Evolutionary conservation across 2,329 filamentous ascomycete species (phyloP), one percentile per base, ranked within the genome.

Genomic region (Colletotrichum graminicola): DNA sequence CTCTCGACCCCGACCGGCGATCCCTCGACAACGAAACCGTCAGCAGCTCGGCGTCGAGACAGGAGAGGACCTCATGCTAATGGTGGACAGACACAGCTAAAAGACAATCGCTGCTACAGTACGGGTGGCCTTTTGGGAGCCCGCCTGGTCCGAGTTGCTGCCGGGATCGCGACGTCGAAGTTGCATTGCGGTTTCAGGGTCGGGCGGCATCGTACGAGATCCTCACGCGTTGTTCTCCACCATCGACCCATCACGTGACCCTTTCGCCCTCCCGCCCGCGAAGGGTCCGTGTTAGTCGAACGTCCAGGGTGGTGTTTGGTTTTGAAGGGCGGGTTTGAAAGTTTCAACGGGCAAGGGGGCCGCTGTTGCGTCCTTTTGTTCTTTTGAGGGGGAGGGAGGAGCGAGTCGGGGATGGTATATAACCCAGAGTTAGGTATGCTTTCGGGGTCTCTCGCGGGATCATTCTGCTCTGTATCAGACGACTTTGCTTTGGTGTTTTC

Each of bases 101-200:
- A 32, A 34, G 26, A 18, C 12, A 16, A 3, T 16, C 26, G 29
- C 18, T 55, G 18, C 29, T 29, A 39, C 14, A 39, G 29, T 23
- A 11, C 47, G 23, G 23, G 64, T 57, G 64, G 47, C 26, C 51
- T 29, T 36, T 43, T 47, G 32, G 29, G 23, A 21, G 21, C 41
- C 6, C 18, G n/a, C 41, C 23, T 43, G 45, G 26, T 7, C 47
- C 4, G 23, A 29, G 5, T 29, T 39, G 29, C 23, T 45, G 51
- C 51, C 23, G 29, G 51, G 56, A 52, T 23, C 36, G 51, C n/a
- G 41, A 65, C 51, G 29, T 55, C 23, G 39, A 39, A 55, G 70
- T 69, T 73, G 70, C 72, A 73, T 54, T 47, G 39, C 62, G 41
- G 73, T 74, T 73, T 74, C 73, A 74, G 59, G 36, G 43, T 57